Conservation (phyloP, 164 flowering plant species). For the Magnolia officinalis region DNA sequence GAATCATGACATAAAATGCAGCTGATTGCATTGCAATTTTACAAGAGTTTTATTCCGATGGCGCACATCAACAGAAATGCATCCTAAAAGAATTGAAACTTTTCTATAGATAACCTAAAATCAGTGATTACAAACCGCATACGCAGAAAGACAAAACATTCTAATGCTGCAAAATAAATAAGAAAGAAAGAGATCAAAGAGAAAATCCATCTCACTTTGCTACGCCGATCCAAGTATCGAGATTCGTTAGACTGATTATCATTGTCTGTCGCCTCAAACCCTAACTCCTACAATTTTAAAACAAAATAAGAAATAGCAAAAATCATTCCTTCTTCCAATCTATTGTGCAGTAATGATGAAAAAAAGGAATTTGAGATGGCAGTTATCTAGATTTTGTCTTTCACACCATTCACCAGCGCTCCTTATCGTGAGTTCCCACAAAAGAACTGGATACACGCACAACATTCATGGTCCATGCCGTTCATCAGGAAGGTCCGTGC, state of each 20-base stretch:
- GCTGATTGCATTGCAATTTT: too few species aligned
- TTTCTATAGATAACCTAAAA: neutral
- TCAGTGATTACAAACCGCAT: neutral
- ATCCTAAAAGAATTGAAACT: too few species aligned
- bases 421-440: too few species aligned
- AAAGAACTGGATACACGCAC: too few species aligned
- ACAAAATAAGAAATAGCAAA: neutral
- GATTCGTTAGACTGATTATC: slow-evolving; percentile 25
- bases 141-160: neutral
- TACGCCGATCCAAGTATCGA: slow-evolving; percentile 65
- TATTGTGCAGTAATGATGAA: neutral
- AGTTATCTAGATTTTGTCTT: neutral
- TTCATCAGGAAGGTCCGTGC: too few species aligned
- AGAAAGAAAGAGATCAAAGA: neutral
- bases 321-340: neutral
- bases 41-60: too few species aligned
- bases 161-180: neutral
- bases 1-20: too few species aligned
- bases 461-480: too few species aligned
- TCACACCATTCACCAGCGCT: neutral
- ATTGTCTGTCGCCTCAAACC: slow-evolving; percentile 19
- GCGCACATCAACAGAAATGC: too few species aligned
- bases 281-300: slow-evolving; percentile 23
- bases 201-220: slow-evolving; percentile 47
- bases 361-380: neutral